Evolutionary conservation across 2,329 filamentous ascomycete genomes (phyloP).

Genomic region (Curvularia hawaiiensis): DNA sequence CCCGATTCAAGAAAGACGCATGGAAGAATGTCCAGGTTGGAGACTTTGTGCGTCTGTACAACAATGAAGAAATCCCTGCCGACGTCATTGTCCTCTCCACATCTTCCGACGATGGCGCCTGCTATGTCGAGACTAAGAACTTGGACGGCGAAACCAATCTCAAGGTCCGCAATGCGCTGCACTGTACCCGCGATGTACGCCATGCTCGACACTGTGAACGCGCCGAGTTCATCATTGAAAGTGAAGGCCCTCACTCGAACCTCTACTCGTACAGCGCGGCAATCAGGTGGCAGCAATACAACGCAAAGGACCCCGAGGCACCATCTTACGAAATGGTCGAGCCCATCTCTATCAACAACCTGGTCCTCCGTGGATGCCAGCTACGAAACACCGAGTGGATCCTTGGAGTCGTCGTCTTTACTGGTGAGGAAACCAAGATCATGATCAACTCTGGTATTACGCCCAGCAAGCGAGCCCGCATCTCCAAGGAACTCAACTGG

Average conservation of each 20-base stretch:
- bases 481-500: constrained; percentile 93
- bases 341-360: constrained; percentile 91
- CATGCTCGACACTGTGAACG: constrained; percentile 93
- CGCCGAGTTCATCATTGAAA: constrained; percentile 85
- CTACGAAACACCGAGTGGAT: constrained; percentile 96
- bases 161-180: constrained; percentile 90
- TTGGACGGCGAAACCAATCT: constrained; percentile 97
- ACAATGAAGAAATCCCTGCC: constrained; percentile 92
- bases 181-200: constrained; percentile 79
- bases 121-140: constrained; percentile 98
- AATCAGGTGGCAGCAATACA: constrained; percentile 80
- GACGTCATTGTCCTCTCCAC: constrained; percentile 92
- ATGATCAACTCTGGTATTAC: constrained; percentile 99
- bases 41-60: constrained; percentile 95
- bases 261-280: constrained; percentile 94
- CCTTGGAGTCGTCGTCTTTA: constrained; percentile 90
- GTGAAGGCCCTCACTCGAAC: constrained; percentile 89
- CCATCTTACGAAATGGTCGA: constrained; percentile 82
- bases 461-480: constrained; percentile 88
- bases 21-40: constrained; percentile 97
- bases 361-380: constrained; percentile 91
- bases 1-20: constrained; percentile 86
- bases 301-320: constrained; percentile 66
- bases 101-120: constrained; percentile 90
- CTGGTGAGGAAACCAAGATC: constrained; percentile 95